phyloP scores from a whole-genome alignment of 345 rosid genomes.

The Fremontodendron californicum region DNA sequence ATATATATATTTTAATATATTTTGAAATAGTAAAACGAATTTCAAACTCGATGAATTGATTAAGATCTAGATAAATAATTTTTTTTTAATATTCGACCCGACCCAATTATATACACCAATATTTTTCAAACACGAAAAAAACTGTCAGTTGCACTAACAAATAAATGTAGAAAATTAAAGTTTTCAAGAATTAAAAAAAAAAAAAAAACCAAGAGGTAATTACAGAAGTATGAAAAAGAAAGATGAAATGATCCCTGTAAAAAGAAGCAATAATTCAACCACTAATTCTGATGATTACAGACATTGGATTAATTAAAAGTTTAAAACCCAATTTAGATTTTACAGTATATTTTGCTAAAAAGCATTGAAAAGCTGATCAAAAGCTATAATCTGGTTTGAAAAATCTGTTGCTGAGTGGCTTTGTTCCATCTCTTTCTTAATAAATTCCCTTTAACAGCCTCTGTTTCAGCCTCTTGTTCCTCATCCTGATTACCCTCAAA shows the following conservation, averaged over 20 bases:
- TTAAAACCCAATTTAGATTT: neutral
- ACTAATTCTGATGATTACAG: neutral
- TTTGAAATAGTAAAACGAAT: too few relatives aligned
- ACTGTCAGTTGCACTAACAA: too few relatives aligned
- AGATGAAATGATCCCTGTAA: neutral
- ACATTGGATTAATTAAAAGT: neutral
- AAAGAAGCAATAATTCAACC: neutral
- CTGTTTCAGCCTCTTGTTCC: conserved; percentile 19
- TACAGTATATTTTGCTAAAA: neutral
- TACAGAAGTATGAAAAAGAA: neutral
- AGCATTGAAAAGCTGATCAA: conserved; percentile 14
- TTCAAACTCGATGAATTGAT: too few relatives aligned
- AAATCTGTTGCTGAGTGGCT: conserved; percentile 33
- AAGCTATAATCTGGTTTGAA: conserved; percentile 59
- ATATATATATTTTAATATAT: too few relatives aligned
- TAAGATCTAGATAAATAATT: too few relatives aligned
- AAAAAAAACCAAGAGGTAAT: neutral
- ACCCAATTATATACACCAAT: too few relatives aligned
- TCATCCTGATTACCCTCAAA: conserved; percentile 41
- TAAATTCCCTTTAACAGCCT: conserved; percentile 9
- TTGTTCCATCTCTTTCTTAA: conserved; percentile 26
- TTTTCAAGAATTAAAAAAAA: neutral
- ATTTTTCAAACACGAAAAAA: too few relatives aligned
- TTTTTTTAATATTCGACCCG: too few relatives aligned
- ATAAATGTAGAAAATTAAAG: neutral